Evolutionary conservation across 2,329 filamentous ascomycete species (phyloP), one percentile per base, ranked within the genome.

Genomic region (Pseudonectria buxi): DNA sequence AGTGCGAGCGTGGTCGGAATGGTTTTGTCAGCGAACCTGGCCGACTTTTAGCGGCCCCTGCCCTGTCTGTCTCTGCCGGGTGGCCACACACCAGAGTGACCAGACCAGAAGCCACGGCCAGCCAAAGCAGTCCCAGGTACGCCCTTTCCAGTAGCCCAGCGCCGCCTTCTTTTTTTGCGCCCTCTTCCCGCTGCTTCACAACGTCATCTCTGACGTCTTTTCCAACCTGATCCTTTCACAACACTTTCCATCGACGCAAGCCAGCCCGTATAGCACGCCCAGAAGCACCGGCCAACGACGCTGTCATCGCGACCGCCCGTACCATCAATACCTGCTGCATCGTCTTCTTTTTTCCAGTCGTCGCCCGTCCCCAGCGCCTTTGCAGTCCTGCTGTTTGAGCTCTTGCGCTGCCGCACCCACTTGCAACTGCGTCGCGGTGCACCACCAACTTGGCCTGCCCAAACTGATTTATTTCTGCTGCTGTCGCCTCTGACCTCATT

Each of bases 191-290:
- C 47, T 55, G 50, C 53, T 49, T 53, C 56, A 57, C 61, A 66
- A 66, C 63, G 63, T 66, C 63, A 66, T 66, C 63, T 65, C 63
- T 66, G 63, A 66, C 63, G 63, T 66, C 63, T 66, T 65, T 55
- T 52, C 55, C 50, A 55, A 56, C 53, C 53, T 58, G 51, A 55
- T 54, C 51, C 50, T 59, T 58, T 56, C 54, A 57, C 54, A 55
- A 55, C 55, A 46, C 55, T 54, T 46, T 44, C 50, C 41, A 43
- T 49, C 53, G 43, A 50, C 50, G 51, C 56, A 56, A 53, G 54
- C 47, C 18, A 5, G 18, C 18, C 18, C 18, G 18, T 22, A 22
- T 9, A 22, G 18, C 18, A 22, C 14, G 14, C 26, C 26, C 26
- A 27, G 14, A 22, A 5, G 18, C 18, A 22, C 18, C 18, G 18